Evolutionary conservation across 352 stramenopile species (phyloP), one percentile per base, ranked within the genome.

Genomic region (Pythium vanterpoolii): DNA sequence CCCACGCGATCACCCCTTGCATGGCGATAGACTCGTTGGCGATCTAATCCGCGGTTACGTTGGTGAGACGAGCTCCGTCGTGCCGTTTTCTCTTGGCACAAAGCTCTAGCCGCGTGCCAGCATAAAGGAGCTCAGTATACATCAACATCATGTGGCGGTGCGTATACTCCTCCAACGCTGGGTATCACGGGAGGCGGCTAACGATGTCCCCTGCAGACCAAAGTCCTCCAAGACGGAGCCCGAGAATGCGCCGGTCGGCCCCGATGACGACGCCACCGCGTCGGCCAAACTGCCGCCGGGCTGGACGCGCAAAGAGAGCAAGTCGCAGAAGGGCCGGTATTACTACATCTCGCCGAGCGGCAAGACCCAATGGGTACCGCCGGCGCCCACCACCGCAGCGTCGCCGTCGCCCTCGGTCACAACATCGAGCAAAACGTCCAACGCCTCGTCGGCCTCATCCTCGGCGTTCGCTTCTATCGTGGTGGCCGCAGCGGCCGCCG

Each of bases 251-350:
- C 4, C 49, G 10, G 53, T n/a, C 21, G 54, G 40, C 26, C 33
- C 33, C 24, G 26, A 44, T 8, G 43, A 57, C n/a, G 57, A 56
- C 30, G 21, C 39, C 1, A 48, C 18, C 55, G 52, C 3, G 53
- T 69, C 40, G n/a, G 40, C 54, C 51, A 75, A 74, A 30, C 47
- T 93, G 52, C 84, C 84, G 8, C 69, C 84, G 0, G 84, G 84
- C n/a, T 95, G 83, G 85, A 90, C 76, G 23, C 64, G 71, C 47
- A 91, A 90, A 49, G 85, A 95, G 64, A 93, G 81, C 69, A 95
- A 93, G 68, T 88, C 83, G 14, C 85, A 93, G 64, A 89, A 90
- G 60, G 85, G 85, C 14, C 71, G 79, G 2, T 95, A 89, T 58
- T 95, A 95, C 62, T 95, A 89, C 67, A 90, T 95, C 45, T 89